Percentiles rank a stretch among this genome's conserved stretches.
Conservation (phyloP, 1,284 basidiomycete genomes). For the Cystobasidium pallidum region DNA sequence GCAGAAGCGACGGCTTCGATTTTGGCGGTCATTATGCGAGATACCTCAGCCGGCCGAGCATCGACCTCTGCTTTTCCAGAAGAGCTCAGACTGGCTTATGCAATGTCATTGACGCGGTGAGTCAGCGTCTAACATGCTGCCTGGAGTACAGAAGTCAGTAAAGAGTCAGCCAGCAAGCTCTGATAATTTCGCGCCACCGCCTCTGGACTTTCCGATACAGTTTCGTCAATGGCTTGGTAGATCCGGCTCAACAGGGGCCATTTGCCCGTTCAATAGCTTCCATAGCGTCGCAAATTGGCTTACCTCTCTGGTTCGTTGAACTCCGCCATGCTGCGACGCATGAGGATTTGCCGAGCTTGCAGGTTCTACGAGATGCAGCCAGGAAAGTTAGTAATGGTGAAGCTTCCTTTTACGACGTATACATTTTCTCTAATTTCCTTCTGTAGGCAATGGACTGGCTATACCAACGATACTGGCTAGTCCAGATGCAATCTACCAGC, state of each 20-base stretch:
- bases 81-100: constrained; percentile 64
- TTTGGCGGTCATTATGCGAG: constrained; percentile 47
- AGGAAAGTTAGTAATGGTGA: constrained; percentile 4
- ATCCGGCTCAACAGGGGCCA: constrained; percentile 82
- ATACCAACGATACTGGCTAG: constrained; percentile 74
- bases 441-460: constrained; percentile 74
- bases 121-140: not conserved
- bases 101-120: constrained; percentile 68
- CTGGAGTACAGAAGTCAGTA: not conserved
- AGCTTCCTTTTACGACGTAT: not conserved
- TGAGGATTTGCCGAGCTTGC: constrained; percentile 87
- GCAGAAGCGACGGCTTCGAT: constrained; percentile 50
- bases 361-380: constrained; percentile 62
- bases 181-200: not conserved
- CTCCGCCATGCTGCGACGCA: constrained; percentile 93
- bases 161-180: not conserved
- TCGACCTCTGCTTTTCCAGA: constrained; percentile 21
- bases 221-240: constrained; percentile 92
- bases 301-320: constrained; percentile 91
- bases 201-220: constrained; percentile 44
- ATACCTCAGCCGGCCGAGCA: constrained; percentile 31
- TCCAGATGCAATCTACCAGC: constrained; percentile 52
- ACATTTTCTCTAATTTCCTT: not conserved
- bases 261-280: constrained; percentile 88
- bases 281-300: constrained; percentile 80